phyloP scores from a whole-genome alignment of 331 rosid species.

The Acacia concinna region DNA sequence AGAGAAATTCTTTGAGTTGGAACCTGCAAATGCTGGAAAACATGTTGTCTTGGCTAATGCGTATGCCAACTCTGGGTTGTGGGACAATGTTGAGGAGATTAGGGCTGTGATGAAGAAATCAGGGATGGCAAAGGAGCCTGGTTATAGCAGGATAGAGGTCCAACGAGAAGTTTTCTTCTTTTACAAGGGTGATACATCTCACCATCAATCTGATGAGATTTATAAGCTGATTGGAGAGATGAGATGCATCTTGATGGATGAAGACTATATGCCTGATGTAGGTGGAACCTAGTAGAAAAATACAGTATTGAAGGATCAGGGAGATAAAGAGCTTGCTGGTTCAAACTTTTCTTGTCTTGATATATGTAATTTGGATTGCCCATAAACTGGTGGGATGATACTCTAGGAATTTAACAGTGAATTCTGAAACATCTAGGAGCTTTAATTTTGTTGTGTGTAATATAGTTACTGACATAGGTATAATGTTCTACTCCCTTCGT shows the following conservation, averaged over 20 bases:
- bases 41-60: conserved; percentile 68
- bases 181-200: conserved; percentile 55
- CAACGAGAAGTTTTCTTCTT: conserved; percentile 53
- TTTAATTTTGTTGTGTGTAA: not conserved
- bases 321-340: not conserved
- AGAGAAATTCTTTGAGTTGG: conserved; percentile 55
- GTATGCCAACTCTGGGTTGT: conserved; percentile 65
- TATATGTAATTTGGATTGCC: conserved; percentile 9
- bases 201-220: conserved; percentile 51
- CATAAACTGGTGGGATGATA: not conserved
- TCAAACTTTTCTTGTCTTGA: not conserved
- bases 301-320: conserved; percentile 9
- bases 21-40: conserved; percentile 54
- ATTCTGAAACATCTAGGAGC: conserved; percentile 12
- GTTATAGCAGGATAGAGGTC: conserved; percentile 73
- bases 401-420: conserved; percentile 13
- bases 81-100: conserved; percentile 65
- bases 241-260: conserved; percentile 50
- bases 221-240: conserved; percentile 49
- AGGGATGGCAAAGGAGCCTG: conserved; percentile 73
- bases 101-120: conserved; percentile 57
- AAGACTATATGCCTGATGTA: conserved; percentile 50
- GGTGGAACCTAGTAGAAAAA: conserved; percentile 27
- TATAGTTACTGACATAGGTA: not conserved
- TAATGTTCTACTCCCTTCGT: not conserved